Percentiles rank a stretch among this genome's conserved stretches.
These are phyloP conservation scores for Heliocybe sulcata DNA, from an alignment of 1,284 basidiomycete genomes.

Conservation along the genomic window DNA sequence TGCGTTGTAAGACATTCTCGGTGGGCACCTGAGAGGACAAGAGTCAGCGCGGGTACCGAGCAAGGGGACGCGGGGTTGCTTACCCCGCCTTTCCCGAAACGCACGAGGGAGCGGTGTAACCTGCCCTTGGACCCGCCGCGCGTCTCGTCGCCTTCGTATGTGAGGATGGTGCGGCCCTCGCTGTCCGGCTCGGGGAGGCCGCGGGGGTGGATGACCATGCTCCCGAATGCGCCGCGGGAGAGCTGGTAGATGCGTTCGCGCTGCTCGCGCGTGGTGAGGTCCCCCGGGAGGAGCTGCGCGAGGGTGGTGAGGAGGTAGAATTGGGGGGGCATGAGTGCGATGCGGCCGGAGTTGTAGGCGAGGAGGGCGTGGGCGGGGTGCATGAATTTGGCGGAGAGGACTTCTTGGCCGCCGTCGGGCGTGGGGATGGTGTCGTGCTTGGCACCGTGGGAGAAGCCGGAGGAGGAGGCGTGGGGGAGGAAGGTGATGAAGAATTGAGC, in stretches of 20 bases:
- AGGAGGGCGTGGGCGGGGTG: conserved; percentile 42
- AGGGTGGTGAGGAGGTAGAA: conserved; percentile 60
- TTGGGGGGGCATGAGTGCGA: conserved; percentile 65
- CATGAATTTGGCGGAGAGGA: conserved; percentile 56
- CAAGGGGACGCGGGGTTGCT: conserved; percentile 15
- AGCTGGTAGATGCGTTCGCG: conserved; percentile 36
- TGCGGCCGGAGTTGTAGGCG: conserved; percentile 39
- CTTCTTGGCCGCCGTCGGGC: conserved; percentile 63
- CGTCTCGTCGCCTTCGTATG: conserved; percentile 63
- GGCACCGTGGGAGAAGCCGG: conserved; percentile 42
- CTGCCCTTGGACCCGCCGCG: conserved; percentile 51
- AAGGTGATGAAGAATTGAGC: conserved; percentile 62
- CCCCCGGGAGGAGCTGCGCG: conserved; percentile 35
- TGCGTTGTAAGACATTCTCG: conserved; percentile 39
- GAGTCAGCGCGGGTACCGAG: not conserved
- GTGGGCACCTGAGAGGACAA: conserved; percentile 29
- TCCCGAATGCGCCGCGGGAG: conserved; percentile 49
- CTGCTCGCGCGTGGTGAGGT: conserved; percentile 34
- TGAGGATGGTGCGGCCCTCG: conserved; percentile 39
- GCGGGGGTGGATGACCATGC: conserved; percentile 49
- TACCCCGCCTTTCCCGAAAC: conserved; percentile 38
- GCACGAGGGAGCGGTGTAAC: conserved; percentile 45
- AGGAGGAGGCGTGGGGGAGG: conserved; percentile 33
- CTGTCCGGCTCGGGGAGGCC: conserved; percentile 27
- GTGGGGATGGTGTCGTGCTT: conserved; percentile 54